Base-by-base conservation (phyloP, 2,329 filamentous ascomycete genomes). In the Claviceps fusiformis region DNA sequence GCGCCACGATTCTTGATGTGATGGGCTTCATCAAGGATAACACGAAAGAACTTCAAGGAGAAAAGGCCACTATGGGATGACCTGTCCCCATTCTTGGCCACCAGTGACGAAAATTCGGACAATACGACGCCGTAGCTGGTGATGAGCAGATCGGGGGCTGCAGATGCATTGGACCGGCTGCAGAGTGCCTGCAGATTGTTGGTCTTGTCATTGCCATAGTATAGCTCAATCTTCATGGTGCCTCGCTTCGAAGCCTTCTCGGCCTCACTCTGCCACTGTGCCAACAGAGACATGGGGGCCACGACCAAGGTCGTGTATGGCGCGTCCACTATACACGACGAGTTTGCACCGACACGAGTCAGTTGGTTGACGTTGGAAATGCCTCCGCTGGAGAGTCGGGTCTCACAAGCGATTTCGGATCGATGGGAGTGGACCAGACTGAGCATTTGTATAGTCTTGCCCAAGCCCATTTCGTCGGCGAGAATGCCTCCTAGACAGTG, bases 371-470 rank as follows among this genome's bases (percentile, higher is more conserved):
- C 74, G 4, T 76, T 79, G 5, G 65, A 64, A 2, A 68, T 59
- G 9, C 61, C 59, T 3, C 58, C 59, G 9, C 56, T 59, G 35
- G 68, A 58, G 6, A 63, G 60, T n/a, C 71, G 70, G 24, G 71
- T 66, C 29, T 68, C 64, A 15, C 68, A 63, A 4, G 75, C 72
- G 15, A 74, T 65, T 27, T 85, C 76, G 3, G 82, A 85, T 58
- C 80, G 82, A 66, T 97, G 88, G 0, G 88, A 82, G 67, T 98
- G 93, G 5, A 98, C 80, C 52, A 98, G 74, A 70, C 89, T 93
- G 58, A 98, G 81, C 90, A 98, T 97, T 66, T 98, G 92, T 54
- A 98, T 97, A 0, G 93, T 98, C 73, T 98, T 98, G 39, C 93
- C 93, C 2, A 98, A 75, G 50, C 93, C 93, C 93, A 98, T 98